Base-by-base conservation (phyloP, 148 eudicot species). In the Heliamphora exappendiculata region DNA sequence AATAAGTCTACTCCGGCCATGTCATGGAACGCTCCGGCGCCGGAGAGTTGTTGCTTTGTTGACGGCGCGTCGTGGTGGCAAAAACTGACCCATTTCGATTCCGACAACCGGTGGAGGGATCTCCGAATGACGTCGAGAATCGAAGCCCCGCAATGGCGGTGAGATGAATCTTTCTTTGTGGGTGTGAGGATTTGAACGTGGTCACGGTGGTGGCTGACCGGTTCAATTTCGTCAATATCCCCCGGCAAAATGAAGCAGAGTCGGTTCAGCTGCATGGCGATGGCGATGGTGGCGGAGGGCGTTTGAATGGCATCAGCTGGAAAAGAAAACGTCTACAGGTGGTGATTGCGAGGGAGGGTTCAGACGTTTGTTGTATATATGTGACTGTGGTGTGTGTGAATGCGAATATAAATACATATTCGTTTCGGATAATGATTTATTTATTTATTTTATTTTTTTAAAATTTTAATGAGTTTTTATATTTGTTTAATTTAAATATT, bases 1-100 rank as follows among this genome's bases (percentile, higher is more conserved):
- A 70, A 47, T 9, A 92, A 49, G 19, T 84, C 88, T 5, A 90
- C 84, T 4, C 99, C 99, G 6, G 88, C 86, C 12, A 89, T 89
- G 72, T 95, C 99, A 24, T 85, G 87, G 68, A 83, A 93, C 0
- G 70, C 19, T 16, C 76, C 73, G 2, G 81, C 62, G 33, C 6
- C n/a, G 13, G n/a, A n/a, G n/a, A n/a, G n/a, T n/a, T n/a, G n/a
- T n/a, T 41, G 81, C 0, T 73, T 74, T 0, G 13, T 37, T 0
- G 77, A 67, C 3, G 77, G 71, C 3, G 9, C 50, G n/a, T 58
- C 8, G 28, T 29, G 36, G 41, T 65, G 75, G 47, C 72, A 74
- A 54, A 33, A 76, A 67, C 1, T 11, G 3, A 41, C 14, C 80
- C 77, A 77, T 71, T 84, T 84, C 9, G 71, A 72, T 39, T 24